Percentiles rank a stretch among this genome's conserved stretches.
These are phyloP conservation scores for Pseudogymnoascus sp. DNA, from an alignment of 2,329 filamentous ascomycete genomes.

Conservation along the genomic window DNA sequence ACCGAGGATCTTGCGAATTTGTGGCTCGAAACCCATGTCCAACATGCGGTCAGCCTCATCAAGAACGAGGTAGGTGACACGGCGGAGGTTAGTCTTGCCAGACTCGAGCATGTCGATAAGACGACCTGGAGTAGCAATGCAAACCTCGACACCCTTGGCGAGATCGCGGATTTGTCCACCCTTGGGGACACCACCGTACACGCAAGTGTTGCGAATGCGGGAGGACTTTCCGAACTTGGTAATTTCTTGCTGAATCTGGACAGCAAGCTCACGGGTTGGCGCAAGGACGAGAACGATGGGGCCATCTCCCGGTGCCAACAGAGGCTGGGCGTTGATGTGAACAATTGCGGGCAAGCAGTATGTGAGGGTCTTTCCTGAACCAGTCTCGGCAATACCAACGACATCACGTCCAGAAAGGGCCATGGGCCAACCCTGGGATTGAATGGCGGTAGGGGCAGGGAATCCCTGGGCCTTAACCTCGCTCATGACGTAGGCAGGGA, in stretches of 20 bases:
- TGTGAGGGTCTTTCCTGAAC: conserved; percentile 96
- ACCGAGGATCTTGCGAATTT: conserved; percentile 96
- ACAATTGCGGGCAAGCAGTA: conserved; percentile 98
- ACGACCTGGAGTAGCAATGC: conserved; percentile 95
- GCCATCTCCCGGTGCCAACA: conserved; percentile 88
- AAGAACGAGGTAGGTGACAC: conserved; percentile 95
- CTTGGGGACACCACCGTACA: conserved; percentile 98
- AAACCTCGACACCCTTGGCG: conserved; percentile 90
- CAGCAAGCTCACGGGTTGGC: conserved; percentile 92
- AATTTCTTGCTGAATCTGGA: conserved; percentile 97
- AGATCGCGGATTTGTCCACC: conserved; percentile 95
- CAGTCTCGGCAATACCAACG: conserved; percentile 97
- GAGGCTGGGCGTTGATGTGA: conserved; percentile 98
- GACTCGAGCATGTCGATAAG: conserved; percentile 98
- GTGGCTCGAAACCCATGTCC: conserved; percentile 99
- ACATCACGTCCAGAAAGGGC: conserved; percentile 95
- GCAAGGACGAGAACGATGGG: conserved; percentile 95
- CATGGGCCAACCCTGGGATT: conserved; percentile 99
- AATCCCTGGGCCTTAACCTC: conserved; percentile 99
- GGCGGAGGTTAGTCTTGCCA: conserved; percentile 94
- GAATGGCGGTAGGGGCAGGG: conserved; percentile 85
- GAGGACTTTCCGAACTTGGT: conserved; percentile 98
- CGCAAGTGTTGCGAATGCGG: conserved; percentile 95
- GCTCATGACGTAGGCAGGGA: conserved; percentile 93
- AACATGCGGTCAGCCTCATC: conserved; percentile 99